A percentile compares a stretch with the other conserved stretches of the same genome.
These are phyloP conservation scores for Cladobotryum mycophilum DNA, from an alignment of 2,329 filamentous ascomycete genomes.

Conservation along the genomic window DNA sequence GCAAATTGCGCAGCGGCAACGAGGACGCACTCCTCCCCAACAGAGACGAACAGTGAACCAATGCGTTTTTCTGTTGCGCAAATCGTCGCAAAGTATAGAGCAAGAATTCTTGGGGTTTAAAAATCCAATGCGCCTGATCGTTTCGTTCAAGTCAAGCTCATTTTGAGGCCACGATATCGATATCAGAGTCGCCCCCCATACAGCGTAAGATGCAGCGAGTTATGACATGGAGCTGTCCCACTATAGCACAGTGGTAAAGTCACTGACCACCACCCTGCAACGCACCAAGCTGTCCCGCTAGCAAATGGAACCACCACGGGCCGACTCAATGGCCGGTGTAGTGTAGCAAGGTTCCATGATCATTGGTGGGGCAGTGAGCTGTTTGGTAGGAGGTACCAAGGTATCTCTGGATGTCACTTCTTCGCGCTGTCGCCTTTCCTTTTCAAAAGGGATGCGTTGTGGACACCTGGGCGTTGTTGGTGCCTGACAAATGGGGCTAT, in stretches of 20 bases:
- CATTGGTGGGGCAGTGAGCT: constrained; percentile 7
- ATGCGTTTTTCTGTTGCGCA: neutral
- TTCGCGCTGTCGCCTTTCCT: too few relatives aligned
- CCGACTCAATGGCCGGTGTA: constrained; percentile 17
- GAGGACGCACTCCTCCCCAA: constrained; percentile 3
- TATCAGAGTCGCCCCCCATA: neutral
- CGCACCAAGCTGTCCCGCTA: too few relatives aligned
- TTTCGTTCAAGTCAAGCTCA: constrained; percentile 1
- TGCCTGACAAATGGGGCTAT: constrained; percentile 30
- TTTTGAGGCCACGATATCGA: constrained; percentile 17
- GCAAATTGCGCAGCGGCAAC: neutral
- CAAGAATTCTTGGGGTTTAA: neutral
- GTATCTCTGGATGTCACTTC: neutral
- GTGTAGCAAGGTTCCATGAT: too few relatives aligned
- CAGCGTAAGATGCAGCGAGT: too few relatives aligned
- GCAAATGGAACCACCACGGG: constrained; percentile 7
- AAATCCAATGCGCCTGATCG: neutral
- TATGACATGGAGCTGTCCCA: constrained; percentile 4
- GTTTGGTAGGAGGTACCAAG: neutral
- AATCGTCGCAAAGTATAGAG: neutral
- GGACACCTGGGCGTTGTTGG: constrained; percentile 12
- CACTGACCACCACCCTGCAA: too few relatives aligned
- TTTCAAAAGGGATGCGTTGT: too few relatives aligned
- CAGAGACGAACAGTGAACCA: neutral
- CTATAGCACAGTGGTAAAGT: neutral